These are phyloP conservation scores for Mycena haematopus DNA, from an alignment of 768 basidiomycete genomes.

Conservation along the genomic window DNA sequence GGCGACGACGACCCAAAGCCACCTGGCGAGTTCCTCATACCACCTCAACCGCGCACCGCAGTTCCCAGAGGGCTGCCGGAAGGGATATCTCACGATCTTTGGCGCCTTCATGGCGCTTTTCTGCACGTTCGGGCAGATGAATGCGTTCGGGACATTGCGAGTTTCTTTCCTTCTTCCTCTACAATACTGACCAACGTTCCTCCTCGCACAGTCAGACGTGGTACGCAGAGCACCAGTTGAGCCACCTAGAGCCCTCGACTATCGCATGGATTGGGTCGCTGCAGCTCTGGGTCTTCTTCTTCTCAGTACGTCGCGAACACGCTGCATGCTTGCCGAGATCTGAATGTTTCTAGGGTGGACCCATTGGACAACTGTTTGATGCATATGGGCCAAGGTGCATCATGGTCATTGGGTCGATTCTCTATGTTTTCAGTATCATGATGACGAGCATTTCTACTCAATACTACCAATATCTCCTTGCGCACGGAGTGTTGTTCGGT, in stretches of 20 bases:
- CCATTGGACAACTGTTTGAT: constrained; percentile 67
- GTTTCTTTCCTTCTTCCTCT: no score
- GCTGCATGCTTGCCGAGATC: background rate
- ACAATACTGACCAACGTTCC: no score
- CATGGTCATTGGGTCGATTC: constrained; percentile 56
- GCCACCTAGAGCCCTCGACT: constrained; percentile 52
- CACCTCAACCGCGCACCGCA: constrained; percentile 23
- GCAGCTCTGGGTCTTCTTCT: constrained; percentile 74
- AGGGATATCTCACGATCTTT: constrained; percentile 56
- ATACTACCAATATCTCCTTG: constrained; percentile 67
- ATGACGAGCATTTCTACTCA: constrained; percentile 62
- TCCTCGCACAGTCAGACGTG: no score
- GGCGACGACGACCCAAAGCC: constrained; percentile 28
- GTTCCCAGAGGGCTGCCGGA: constrained; percentile 40
- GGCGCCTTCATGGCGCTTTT: constrained; percentile 73
- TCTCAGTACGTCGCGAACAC: constrained; percentile 53
- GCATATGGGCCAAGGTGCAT: constrained; percentile 61
- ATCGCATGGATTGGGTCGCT: constrained; percentile 78
- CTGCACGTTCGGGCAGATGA: constrained; percentile 76
- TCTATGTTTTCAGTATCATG: constrained; percentile 59
- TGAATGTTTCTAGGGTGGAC: constrained; percentile 55
- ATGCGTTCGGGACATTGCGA: constrained; percentile 75
- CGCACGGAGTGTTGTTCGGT: constrained; percentile 71
- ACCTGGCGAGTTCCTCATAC: constrained; percentile 23
- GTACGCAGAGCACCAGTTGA: constrained; percentile 68